These are phyloP conservation scores for Peronospora farinosa DNA, from an alignment of 352 stramenopile species.

Conservation along the genomic window DNA sequence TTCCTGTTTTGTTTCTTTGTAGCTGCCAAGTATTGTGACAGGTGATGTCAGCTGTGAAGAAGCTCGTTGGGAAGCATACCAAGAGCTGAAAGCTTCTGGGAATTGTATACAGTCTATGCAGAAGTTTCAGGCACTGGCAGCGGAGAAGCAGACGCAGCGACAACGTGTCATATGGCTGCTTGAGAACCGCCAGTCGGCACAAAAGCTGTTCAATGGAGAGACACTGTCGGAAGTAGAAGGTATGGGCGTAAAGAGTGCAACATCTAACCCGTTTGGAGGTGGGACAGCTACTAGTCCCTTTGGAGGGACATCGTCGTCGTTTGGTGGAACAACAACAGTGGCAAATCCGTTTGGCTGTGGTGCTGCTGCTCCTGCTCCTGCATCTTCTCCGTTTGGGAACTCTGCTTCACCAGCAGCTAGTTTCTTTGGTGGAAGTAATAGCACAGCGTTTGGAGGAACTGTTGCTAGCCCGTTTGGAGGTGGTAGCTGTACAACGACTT, in stretches of 20 bases:
- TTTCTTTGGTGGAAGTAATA: constrained; percentile 26
- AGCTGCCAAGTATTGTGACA: constrained; percentile 51
- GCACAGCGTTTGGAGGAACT: constrained; percentile 20
- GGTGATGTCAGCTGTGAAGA: constrained; percentile 63
- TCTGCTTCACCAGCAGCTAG: constrained; percentile 15
- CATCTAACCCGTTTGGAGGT: constrained; percentile 21
- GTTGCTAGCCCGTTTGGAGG: constrained; percentile 23
- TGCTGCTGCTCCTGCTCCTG: neutral
- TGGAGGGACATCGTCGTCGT: constrained; percentile 11
- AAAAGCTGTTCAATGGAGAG: constrained; percentile 54
- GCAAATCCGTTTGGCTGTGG: constrained; percentile 21
- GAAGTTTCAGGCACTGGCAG: constrained; percentile 32
- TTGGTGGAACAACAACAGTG: constrained; percentile 7
- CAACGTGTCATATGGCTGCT: constrained; percentile 44
- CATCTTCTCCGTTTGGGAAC: constrained; percentile 21
- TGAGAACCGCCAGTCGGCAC: constrained; percentile 41
- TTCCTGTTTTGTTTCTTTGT: constrained; percentile 3
- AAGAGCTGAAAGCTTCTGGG: constrained; percentile 46
- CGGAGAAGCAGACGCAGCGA: constrained; percentile 47
- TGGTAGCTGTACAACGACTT: constrained; percentile 19
- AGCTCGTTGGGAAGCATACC: constrained; percentile 51
- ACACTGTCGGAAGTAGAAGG: constrained; percentile 18
- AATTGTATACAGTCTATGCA: constrained; percentile 36
- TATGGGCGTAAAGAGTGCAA: constrained; percentile 18
- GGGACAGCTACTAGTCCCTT: constrained; percentile 15